phyloP scores from a whole-genome alignment of 1,284 basidiomycete species.

The Marasmius sp. region DNA sequence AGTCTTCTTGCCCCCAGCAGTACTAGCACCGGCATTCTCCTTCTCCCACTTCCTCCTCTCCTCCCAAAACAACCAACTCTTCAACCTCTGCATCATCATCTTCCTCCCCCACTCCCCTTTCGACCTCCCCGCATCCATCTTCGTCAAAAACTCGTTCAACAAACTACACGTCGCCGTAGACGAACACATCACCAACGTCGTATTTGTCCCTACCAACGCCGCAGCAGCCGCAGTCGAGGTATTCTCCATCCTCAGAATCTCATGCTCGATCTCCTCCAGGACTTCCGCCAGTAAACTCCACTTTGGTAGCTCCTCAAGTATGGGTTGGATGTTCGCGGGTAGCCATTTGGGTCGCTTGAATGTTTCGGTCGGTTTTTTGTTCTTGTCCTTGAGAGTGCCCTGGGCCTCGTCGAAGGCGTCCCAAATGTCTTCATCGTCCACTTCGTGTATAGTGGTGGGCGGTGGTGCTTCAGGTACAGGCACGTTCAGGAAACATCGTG shows the following conservation, averaged over 20 bases:
- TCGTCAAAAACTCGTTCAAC: conserved; percentile 77
- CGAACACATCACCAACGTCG: conserved; percentile 87
- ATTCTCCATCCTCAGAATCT: conserved; percentile 58
- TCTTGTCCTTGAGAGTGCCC: conserved; percentile 26
- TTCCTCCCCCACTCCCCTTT: conserved; percentile 60
- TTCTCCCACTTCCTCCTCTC: conserved; percentile 46
- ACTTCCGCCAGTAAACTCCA: conserved; percentile 88
- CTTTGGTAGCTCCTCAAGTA: conserved; percentile 94
- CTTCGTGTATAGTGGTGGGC: conserved; percentile 31
- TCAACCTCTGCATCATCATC: conserved; percentile 81
- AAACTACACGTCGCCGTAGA: conserved; percentile 76
- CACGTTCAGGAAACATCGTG: conserved; percentile 70
- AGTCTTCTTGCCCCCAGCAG: background rate
- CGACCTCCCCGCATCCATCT: conserved; percentile 57
- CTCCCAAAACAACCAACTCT: conserved; percentile 84
- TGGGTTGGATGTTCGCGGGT: conserved; percentile 79
- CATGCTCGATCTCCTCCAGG: conserved; percentile 89
- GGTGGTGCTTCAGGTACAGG: conserved; percentile 15
- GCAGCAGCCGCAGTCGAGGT: conserved; percentile 13
- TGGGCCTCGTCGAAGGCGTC: conserved; percentile 65
- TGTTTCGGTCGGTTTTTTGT: conserved; percentile 20
- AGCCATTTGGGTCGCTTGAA: conserved; percentile 54
- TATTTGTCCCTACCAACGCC: conserved; percentile 70
- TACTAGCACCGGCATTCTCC: conserved; percentile 16
- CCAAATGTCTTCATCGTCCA: conserved; percentile 74